Evolutionary conservation across 169 alveolate species (phyloP), one percentile per base, ranked within the genome.

Genomic region (Neospora caninum): DNA sequence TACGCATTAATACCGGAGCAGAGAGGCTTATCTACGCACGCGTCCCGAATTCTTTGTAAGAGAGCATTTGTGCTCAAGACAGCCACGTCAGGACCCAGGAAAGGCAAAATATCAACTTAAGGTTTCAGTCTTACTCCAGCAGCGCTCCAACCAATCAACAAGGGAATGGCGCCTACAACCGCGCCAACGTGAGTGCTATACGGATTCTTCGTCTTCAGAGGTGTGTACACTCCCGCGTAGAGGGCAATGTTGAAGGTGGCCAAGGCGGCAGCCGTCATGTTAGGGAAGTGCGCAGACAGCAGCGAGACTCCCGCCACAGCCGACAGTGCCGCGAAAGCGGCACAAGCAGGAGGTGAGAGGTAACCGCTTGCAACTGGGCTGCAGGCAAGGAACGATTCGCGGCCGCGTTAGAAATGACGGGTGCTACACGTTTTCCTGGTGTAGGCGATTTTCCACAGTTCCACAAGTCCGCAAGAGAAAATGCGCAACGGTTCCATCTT

Each of bases 161-260:
- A 43, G 2, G 95, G 95, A 20, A 93, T 27, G 29, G 95, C 80
- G 38, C 95, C 95, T 53, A 82, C 93, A 6, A 93, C 88, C 45
- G 95, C 88, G 38, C 95, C 95, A 38, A 93, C 91, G 73, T 93
- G 95, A 9, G 95, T 93, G 92, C 86, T 88, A 82, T 88, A 93
- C 0, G 94, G 94, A 31, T 43, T 67, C 80, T 27, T n/a, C n/a
- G 80, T 53, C 78, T 93, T 93, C 84, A 93, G 69, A 18, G 94
- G 95, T 27, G 95, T 93, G 45, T 93, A 93, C n/a, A 93, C 95
- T 38, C 94, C 67, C 29, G 95, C 88, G 73, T 93, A 93, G 36
- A 88, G 64, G 29, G 88, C 91, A 25, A 84, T 93, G 78, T 43
- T 93, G 86, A 34, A 25, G 64, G 93, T 70, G 2, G 95, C 91